These are phyloP conservation scores for Adansonia grandidieri DNA, from an alignment of 441 rosid species.

Conservation along the genomic window DNA sequence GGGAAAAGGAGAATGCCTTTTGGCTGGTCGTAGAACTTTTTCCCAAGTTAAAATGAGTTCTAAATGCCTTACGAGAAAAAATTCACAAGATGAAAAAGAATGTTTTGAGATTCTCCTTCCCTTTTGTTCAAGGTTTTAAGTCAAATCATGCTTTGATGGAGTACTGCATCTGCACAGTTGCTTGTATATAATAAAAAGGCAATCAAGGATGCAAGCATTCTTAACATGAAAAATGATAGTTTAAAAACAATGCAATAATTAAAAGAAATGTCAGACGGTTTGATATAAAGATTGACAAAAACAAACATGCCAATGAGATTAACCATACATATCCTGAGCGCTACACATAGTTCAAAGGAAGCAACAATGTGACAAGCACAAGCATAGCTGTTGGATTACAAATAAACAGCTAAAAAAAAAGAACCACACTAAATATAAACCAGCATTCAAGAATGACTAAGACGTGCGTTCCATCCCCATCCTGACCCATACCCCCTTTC, in stretches of 20 bases:
- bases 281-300: background rate
- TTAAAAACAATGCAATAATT: constrained; percentile 10
- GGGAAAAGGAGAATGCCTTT: background rate
- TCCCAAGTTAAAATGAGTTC: background rate
- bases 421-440: background rate
- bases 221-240: background rate
- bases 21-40: background rate
- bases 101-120: background rate
- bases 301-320: background rate
- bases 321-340: background rate
- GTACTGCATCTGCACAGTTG: background rate
- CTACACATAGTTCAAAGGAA: background rate
- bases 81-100: background rate
- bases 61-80: background rate
- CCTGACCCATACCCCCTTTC: background rate
- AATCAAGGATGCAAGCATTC: background rate
- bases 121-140: constrained; percentile 1
- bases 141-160: background rate
- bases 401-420: background rate
- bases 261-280: background rate
- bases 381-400: background rate
- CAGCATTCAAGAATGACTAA: background rate
- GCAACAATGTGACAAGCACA: background rate
- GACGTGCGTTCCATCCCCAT: background rate
- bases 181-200: background rate